phyloP scores from a whole-genome alignment of 1,139 yeast genomes.

The Maudiozyma humilis region DNA sequence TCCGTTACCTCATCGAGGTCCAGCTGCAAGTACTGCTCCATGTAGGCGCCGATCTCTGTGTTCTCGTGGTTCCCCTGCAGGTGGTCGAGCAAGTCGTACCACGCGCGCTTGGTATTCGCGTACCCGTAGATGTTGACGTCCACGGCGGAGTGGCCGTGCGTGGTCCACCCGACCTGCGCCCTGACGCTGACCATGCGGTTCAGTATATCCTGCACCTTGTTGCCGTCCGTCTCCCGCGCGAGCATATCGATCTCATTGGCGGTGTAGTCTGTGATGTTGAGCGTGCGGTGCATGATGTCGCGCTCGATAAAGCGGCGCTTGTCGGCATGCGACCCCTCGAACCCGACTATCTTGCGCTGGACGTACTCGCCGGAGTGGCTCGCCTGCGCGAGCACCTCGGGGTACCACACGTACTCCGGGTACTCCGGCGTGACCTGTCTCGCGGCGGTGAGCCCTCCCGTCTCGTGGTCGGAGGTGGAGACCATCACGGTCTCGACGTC shows the following conservation, averaged over 20 bases:
- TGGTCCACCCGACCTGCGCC: conserved; percentile 80
- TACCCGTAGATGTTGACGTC: conserved; percentile 79
- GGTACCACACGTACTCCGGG: conserved; percentile 72
- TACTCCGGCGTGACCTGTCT: conserved; percentile 55
- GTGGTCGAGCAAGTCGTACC: conserved; percentile 37
- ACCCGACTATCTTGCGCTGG: conserved; percentile 31
- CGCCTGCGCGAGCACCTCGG: conserved; percentile 56
- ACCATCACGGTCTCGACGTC: conserved; percentile 67
- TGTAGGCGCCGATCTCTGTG: conserved; percentile 66
- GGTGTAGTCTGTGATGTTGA: conserved; percentile 53
- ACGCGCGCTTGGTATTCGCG: conserved; percentile 44
- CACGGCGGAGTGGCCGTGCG: conserved; percentile 85
- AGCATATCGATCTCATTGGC: conserved; percentile 40
- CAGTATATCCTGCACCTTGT: conserved; percentile 35
- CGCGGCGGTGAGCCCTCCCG: conserved; percentile 77
- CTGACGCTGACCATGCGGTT: conserved; percentile 58
- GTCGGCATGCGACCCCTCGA: conserved; percentile 29
- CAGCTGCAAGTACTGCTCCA: conserved; percentile 52
- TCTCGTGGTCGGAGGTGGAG: conserved; percentile 84
- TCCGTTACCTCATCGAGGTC: conserved; percentile 46
- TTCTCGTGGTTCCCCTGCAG: conserved; percentile 78
- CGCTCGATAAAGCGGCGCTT: conserved; percentile 37
- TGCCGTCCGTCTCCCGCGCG: conserved; percentile 19
- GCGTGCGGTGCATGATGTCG: conserved; percentile 45
- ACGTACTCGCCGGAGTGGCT: conserved; percentile 64